A percentile compares a stretch with the other conserved stretches of the same genome.
These are phyloP conservation scores for Zygosaccharomyces rouxii DNA, from an alignment of 805 yeast species.

Conservation along the genomic window DNA sequence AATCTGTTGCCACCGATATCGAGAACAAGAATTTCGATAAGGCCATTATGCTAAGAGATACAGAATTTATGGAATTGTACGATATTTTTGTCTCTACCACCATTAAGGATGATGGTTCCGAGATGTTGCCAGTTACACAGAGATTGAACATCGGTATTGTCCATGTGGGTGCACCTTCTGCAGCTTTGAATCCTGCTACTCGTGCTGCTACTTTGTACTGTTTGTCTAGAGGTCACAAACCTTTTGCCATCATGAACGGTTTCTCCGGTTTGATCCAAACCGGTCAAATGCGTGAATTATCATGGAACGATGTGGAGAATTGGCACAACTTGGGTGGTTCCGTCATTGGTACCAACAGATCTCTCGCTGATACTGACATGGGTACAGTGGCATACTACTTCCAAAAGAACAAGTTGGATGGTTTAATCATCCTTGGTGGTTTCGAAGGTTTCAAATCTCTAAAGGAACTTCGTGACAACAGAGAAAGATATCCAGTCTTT, in stretches of 20 bases:
- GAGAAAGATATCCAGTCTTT: conserved; percentile 79
- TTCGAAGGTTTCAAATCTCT: conserved; percentile 92
- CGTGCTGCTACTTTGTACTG: conserved; percentile 88
- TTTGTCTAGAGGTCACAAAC: conserved; percentile 82
- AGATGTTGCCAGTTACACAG: conserved; percentile 54
- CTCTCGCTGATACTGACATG: conserved; percentile 74
- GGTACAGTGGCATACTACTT: conserved; percentile 92
- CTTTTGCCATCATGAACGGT: conserved; percentile 90
- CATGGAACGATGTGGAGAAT: conserved; percentile 82
- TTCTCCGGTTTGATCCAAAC: conserved; percentile 88
- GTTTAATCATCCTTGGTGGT: conserved; percentile 89
- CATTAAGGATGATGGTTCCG: conserved; percentile 59
- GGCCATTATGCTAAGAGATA: conserved; percentile 83
- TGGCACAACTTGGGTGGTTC: conserved; percentile 94
- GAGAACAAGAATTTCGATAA: conserved; percentile 69
- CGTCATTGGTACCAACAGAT: conserved; percentile 93
- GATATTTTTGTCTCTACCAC: conserved; percentile 68
- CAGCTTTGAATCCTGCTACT: conserved; percentile 90
- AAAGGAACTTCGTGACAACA: conserved; percentile 73
- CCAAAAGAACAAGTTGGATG: conserved; percentile 84
- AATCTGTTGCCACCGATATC: conserved; percentile 88
- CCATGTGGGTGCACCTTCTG: conserved; percentile 96
- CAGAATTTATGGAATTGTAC: conserved; percentile 80
- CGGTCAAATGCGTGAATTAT: conserved; percentile 69
- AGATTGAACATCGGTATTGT: conserved; percentile 76